Evolutionary conservation across 495 filamentous ascomycete genomes (phyloP).

Genomic region (Penicillium argentinense): DNA sequence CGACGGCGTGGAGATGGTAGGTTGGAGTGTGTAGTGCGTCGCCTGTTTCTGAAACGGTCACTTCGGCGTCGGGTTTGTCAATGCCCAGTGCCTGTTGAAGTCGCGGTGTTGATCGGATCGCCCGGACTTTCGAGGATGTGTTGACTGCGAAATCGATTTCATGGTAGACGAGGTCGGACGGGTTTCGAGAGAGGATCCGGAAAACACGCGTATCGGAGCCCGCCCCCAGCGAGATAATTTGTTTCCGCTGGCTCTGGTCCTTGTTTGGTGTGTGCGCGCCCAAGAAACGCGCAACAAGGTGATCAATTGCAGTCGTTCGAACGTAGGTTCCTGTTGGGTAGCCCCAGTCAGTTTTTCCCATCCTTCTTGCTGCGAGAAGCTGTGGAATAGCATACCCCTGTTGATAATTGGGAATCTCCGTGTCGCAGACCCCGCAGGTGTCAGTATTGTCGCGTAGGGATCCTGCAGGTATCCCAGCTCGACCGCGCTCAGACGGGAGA

Average conservation of each 20-base stretch:
- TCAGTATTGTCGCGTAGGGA: conserved; percentile 69
- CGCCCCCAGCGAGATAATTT: conserved; percentile 92
- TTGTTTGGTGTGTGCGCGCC: conserved; percentile 16
- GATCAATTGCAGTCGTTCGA: conserved; percentile 83
- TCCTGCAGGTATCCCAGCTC: conserved; percentile 84
- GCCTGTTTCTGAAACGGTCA: conserved; percentile 36
- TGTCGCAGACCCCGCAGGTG: conserved; percentile 41
- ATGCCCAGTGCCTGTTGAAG: conserved; percentile 36
- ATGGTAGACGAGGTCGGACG: conserved; percentile 67
- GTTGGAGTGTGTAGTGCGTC: conserved; percentile 43
- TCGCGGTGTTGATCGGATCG: conserved; percentile 45
- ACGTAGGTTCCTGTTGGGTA: conserved; percentile 80
- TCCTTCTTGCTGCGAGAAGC: background rate
- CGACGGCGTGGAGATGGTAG: conserved; percentile 79
- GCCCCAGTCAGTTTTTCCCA: background rate
- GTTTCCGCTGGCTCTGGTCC: conserved; percentile 49
- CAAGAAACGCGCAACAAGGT: conserved; percentile 73
- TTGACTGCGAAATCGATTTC: conserved; percentile 89
- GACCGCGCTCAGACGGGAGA: conserved; percentile 85
- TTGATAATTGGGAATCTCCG: conserved; percentile 88
- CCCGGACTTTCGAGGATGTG: conserved; percentile 60
- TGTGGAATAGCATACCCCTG: conserved; percentile 58
- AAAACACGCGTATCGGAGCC: conserved; percentile 90
- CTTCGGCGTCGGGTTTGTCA: conserved; percentile 14
- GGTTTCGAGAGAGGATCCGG: conserved; percentile 50